Conservation (phyloP, 1,139 yeast species). For the Sugiyamaella novakii region DNA sequence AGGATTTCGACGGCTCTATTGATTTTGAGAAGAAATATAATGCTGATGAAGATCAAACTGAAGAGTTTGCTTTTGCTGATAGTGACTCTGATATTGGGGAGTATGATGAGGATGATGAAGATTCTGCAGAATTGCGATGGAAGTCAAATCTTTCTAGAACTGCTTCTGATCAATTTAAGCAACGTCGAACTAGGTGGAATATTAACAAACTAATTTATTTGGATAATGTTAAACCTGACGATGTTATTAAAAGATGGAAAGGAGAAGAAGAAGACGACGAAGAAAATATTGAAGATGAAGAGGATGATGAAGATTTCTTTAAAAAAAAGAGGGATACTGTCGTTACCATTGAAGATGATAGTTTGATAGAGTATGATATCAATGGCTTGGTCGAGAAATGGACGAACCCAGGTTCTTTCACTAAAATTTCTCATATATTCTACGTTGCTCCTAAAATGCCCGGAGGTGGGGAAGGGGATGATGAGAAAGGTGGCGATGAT, state of each 20-base stretch:
- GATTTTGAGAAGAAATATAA: conserved; percentile 26
- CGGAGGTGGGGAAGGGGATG: conserved; percentile 37
- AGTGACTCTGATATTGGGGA: conserved; percentile 48
- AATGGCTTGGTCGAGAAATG: conserved; percentile 49
- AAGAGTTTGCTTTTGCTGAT: conserved; percentile 46
- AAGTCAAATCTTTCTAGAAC: conserved; percentile 42
- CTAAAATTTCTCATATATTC: conserved; percentile 58
- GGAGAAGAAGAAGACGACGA: conserved; percentile 51
- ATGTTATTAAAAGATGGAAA: conserved; percentile 76
- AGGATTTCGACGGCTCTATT: conserved; percentile 20
- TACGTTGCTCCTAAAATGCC: conserved; percentile 62
- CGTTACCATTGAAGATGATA: conserved; percentile 39
- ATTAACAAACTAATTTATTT: conserved; percentile 77
- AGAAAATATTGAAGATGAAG: conserved; percentile 55
- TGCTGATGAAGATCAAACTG: conserved; percentile 30
- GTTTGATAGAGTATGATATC: conserved; percentile 30
- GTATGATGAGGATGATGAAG: conserved; percentile 42
- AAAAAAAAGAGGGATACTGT: conserved; percentile 55
- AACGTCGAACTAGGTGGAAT: conserved; percentile 63
- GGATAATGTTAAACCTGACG: conserved; percentile 72
- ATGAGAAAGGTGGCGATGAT: conserved; percentile 45
- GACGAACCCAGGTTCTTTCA: conserved; percentile 51
- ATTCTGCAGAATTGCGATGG: conserved; percentile 45
- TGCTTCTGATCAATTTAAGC: conserved; percentile 36
- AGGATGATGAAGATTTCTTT: conserved; percentile 59